A percentile compares a stretch with the other conserved stretches of the same genome.
phyloP scores from a whole-genome alignment of 2,329 filamentous ascomycete species.

The Phialemoniopsis sp. region DNA sequence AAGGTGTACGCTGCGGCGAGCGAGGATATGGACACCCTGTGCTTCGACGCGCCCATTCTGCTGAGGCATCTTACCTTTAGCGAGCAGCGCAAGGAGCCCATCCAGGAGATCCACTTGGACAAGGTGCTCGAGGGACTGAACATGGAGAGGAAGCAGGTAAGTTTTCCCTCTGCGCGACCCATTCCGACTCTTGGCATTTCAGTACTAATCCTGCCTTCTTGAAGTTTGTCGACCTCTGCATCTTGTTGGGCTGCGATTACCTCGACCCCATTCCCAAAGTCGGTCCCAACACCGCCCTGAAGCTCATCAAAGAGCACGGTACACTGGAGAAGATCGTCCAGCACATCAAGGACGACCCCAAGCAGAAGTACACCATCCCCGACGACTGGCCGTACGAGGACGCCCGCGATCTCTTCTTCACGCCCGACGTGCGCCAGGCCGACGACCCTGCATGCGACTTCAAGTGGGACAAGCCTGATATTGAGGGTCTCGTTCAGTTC shows the following conservation, averaged over 20 bases:
- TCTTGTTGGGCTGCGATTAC: constrained; percentile 95
- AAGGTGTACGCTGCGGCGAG: constrained; percentile 97
- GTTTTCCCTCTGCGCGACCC: constrained; percentile 7
- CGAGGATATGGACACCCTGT: constrained; percentile 98
- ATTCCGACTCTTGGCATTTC: not conserved
- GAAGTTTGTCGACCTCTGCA: constrained; percentile 96
- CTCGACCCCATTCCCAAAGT: constrained; percentile 94
- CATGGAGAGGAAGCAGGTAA: constrained; percentile 83
- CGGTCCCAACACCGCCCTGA: constrained; percentile 85
- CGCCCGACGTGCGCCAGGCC: constrained; percentile 81
- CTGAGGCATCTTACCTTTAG: constrained; percentile 93
- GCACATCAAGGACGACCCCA: constrained; percentile 69
- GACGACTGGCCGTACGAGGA: constrained; percentile 97
- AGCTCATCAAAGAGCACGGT: constrained; percentile 89
- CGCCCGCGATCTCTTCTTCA: constrained; percentile 85
- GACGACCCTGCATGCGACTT: constrained; percentile 89
- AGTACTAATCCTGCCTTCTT: constrained; percentile 1
- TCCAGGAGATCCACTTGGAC: constrained; percentile 88
- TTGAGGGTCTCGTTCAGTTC: constrained; percentile 85
- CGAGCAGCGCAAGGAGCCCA: constrained; percentile 95
- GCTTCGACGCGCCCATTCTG: constrained; percentile 88
- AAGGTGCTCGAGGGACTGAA: constrained; percentile 80
- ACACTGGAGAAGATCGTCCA: constrained; percentile 84
- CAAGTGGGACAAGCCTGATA: constrained; percentile 93
- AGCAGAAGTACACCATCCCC: constrained; percentile 78